Evolutionary conservation across 1,284 basidiomycete genomes (phyloP), one percentile per base, ranked within the genome.

Genomic region (Heterobasidion irregulare): DNA sequence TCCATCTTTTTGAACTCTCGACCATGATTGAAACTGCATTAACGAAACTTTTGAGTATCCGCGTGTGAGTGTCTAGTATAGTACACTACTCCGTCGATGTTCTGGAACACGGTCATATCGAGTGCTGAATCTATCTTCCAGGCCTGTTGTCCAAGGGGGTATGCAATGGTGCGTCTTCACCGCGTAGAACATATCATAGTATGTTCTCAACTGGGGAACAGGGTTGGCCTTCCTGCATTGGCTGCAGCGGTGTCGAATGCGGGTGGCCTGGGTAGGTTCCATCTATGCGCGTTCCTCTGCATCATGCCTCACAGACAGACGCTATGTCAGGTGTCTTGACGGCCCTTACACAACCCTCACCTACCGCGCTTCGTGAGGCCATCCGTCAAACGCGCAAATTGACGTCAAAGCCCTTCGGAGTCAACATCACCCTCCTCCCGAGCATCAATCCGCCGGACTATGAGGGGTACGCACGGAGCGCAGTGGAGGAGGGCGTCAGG

Each of bases 401-500:
- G 51, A 92, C 89, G 0, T 70, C 75, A 52, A 89, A 91, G 61
- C 84, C 84, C 10, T 94, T 94, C 68, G 95, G 91, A 32, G 94
- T 97, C 57, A 98, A 98, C 69, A 83, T 97, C 62, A 97, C 95
- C 0, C 73, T 98, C 12, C 75, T 97, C 19, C 94, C 95, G 0
- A 83, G 82, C 33, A 97, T 98, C 65, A 90, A 84, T 56, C 93
- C 94, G 0, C 94, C 95, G 1, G 92, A 96, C 66, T 98, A 98
- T 62, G 80, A 80, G 54, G 92, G 86, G 6, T 94, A 87, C 63
- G 88, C 89, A 1, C 76, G 81, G 10, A 94, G 80, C 1, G 89
- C 93, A 4, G 80, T 97, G 53, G 91, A 92, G 56, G 94, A 95
- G 66, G 91, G 91, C n/a, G 79, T 96, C 10, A 76, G 73, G 63